Conservation (phyloP, 2,329 filamentous ascomycete genomes). For the Penicillium sp. region DNA sequence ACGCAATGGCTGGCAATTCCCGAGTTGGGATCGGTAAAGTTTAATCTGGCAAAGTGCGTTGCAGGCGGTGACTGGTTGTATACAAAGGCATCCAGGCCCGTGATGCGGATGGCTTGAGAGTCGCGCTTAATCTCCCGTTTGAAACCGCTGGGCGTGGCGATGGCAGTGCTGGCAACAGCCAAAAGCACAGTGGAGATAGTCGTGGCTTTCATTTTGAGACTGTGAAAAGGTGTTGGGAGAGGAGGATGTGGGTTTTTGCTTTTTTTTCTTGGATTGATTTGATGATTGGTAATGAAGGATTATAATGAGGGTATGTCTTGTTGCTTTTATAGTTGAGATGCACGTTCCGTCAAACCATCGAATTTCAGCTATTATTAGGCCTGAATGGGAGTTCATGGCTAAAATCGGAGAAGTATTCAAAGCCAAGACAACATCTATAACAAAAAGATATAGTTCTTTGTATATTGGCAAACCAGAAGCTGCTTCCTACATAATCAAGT, state of each 20-base stretch:
- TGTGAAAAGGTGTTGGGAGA: background rate
- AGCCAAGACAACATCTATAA: background rate
- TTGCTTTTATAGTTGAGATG: too few species aligned
- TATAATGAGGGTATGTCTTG: too few species aligned
- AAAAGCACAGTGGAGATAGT: conserved; percentile 11
- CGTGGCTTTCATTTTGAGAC: conserved; percentile 17
- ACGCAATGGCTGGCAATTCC: conserved; percentile 12
- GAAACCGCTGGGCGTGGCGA: conserved; percentile 14
- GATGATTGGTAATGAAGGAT: background rate
- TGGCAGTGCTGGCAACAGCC: conserved; percentile 11
- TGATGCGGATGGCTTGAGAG: conserved; percentile 13
- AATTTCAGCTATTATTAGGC: too few species aligned
- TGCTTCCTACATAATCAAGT: too few species aligned
- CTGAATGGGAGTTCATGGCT: too few species aligned
- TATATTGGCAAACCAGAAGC: background rate
- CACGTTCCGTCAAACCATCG: too few species aligned
- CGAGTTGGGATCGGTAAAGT: conserved; percentile 21
- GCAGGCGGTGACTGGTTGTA: conserved; percentile 12
- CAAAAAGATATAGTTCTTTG: too few species aligned
- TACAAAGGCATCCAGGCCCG: conserved; percentile 11
- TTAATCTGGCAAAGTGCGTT: conserved; percentile 8
- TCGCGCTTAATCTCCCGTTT: conserved; percentile 14
- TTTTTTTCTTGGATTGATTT: background rate
- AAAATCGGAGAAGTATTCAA: background rate
- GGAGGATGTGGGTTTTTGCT: background rate